Evolutionary conservation across 768 basidiomycete species (phyloP), one percentile per base, ranked within the genome.

Genomic region (Mycena capillaripes): DNA sequence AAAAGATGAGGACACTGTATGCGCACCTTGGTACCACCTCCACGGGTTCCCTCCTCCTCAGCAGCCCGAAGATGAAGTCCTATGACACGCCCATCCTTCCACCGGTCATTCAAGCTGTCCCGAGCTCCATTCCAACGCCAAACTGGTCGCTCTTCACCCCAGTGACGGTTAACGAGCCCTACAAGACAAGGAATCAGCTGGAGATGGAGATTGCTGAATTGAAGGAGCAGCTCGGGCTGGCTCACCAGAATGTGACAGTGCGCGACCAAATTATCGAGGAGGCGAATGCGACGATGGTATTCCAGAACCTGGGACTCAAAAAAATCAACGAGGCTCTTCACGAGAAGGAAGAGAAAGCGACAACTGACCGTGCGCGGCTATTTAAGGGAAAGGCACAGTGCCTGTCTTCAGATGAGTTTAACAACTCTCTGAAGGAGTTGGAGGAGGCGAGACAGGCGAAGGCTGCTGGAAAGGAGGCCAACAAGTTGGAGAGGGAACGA

Each of bases 241-340:
- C 63, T 6, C 36, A n/a, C 23, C 63, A 65, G 21, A 56, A 52
- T 42, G 52, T 65, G 21, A n/a, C 50, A 1, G 70, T 64, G 7
- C 65, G 66, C 19, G 64, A 74, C n/a, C 29, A 42, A 16, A 66
- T 75, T 19, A 55, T 75, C 11, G 74, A 75, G 60, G 70, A 60
- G 25, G 63, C 56, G n/a, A 71, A 75, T 65, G 74, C 74, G 25
- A 71, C 66, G 60, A 66, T 75, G 52, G 66, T 72, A 2, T 46
- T 67, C 34, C 74, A 75, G 61, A 75, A 75, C 29, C 52, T 75
- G 56, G 64, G 60, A 3, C 48, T 71, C n/a, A 64, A 72, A 11
- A 55, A 55, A n/a, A 75, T 57, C 50, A 71, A 58, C 4, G 36
- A 58, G 57, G 57, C 57, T 58, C 36, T 58, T 1, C 57, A 58